Evolutionary conservation across 2,329 filamentous ascomycete genomes (phyloP), one percentile per base, ranked within the genome.

Genomic region (Cryphonectria japonica): DNA sequence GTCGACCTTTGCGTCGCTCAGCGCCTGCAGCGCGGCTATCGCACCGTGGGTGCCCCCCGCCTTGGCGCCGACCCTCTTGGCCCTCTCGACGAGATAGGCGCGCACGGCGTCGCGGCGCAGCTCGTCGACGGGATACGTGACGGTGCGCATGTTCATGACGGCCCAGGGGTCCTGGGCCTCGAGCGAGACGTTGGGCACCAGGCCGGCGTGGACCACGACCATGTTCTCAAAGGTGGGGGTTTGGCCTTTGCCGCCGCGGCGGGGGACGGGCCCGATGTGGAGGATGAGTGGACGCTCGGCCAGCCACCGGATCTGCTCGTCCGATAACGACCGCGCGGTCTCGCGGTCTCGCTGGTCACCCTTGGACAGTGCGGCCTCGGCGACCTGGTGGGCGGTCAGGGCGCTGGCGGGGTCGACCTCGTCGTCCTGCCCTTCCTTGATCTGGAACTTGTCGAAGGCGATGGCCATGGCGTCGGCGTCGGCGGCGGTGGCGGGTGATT

Each of bases 111-210:
- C 70, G 11, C 74, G 70, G 34, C 76, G 90, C 16, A 88, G 81
- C 71, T 89, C 86, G 14, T 88, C 90, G 14, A 85, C 82, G 26
- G 90, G 82, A 74, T 84, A 85, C 75, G 92, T 85, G 68, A 97
- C 87, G 8, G 90, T 93, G 70, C 94, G 90, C 93, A 99, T 97
- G 78, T 94, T 96, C 94, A 98, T 98, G 57, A 93, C 92, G 67
- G 92, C 91, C 79, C 89, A 90, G 0, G 94, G 92, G 79, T 98
- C 86, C 75, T 91, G 95, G 67, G 87, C 83, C 62, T 91, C 85
- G 19, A 97, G 84, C 0, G 87, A 80, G 0, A 97, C 82, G 6
- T 90, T 92, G 0, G 95, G 93, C 0, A 96, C 90, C 2, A 98
- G 85, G 0, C 96, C 96, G 0, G 89, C 95, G 82, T 98, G 96